Percentiles rank a stretch among this genome's conserved stretches.
phyloP scores from a whole-genome alignment of 78 protist genomes.

The Anaeramoeba flamelloides region DNA sequence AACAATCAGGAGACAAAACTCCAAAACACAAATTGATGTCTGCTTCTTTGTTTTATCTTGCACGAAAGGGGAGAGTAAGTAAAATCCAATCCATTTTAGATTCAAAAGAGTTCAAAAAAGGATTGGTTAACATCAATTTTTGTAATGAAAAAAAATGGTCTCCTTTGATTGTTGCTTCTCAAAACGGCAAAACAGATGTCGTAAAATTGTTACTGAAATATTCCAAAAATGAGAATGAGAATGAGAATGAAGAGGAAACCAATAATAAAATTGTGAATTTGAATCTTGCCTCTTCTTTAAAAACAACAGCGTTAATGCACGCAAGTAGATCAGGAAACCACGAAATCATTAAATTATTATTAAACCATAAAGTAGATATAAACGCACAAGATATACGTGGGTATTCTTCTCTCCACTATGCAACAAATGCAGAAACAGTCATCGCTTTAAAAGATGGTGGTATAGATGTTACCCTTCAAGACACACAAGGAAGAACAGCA shows the following conservation, averaged over 20 bases:
- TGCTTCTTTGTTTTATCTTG: neutral
- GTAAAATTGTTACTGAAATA: neutral
- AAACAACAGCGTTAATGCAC: neutral
- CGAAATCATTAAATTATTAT: neutral
- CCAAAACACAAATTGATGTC: neutral
- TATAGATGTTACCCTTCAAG: no score
- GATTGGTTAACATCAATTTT: neutral
- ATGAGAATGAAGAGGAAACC: no score
- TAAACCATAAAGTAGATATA: neutral
- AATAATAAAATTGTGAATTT: neutral
- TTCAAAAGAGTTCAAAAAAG: no score
- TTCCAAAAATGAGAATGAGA: no score
- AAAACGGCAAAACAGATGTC: neutral
- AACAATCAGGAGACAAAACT: neutral
- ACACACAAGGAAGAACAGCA: no score
- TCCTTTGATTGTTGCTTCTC: neutral
- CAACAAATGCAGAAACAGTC: neutral
- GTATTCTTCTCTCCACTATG: neutral
- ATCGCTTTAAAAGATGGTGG: no score
- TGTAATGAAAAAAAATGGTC: neutral
- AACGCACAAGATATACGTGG: neutral
- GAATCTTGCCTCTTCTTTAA: neutral
- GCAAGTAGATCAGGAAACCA: neutral
- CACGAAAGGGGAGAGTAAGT: neutral
- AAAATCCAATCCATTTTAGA: no score